A percentile compares a stretch with the other conserved stretches of the same genome.
Evolutionary conservation across 2,329 filamentous ascomycete genomes (phyloP).

Genomic region (Plectosphaerella sp.): DNA sequence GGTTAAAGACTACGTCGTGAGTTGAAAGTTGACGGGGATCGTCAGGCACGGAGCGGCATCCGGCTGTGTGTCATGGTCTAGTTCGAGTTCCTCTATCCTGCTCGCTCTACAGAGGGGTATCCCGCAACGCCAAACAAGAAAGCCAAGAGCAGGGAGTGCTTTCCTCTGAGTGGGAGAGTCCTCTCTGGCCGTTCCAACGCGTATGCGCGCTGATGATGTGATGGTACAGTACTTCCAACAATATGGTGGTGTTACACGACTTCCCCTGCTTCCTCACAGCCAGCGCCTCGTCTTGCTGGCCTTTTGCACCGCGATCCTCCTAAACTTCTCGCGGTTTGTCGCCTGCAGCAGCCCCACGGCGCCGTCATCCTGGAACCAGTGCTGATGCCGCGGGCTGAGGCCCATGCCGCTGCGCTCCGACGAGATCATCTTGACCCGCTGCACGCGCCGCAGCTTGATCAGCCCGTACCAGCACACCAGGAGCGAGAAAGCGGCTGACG

Average conservation of each 20-base stretch:
- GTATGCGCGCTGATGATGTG: too few relatives aligned
- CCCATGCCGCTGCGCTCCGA: constrained; percentile 20
- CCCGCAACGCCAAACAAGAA: not conserved
- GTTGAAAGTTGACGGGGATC: too few relatives aligned
- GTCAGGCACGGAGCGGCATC: too few relatives aligned
- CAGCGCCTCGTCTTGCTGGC: constrained; percentile 24
- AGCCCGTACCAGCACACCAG: constrained; percentile 82
- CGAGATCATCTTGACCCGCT: constrained; percentile 78
- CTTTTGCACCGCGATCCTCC: constrained; percentile 48
- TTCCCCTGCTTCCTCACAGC: not conserved
- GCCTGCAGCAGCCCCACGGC: constrained; percentile 48
- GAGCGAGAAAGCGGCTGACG: constrained; percentile 68
- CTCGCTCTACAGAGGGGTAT: not conserved
- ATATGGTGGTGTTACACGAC: too few relatives aligned
- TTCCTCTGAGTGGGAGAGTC: too few relatives aligned
- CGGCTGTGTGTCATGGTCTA: too few relatives aligned
- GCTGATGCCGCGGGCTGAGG: constrained; percentile 20
- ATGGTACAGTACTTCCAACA: too few relatives aligned
- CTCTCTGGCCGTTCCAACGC: too few relatives aligned
- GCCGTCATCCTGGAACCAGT: constrained; percentile 43
- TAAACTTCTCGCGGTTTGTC: constrained; percentile 49
- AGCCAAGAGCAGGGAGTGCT: not conserved
- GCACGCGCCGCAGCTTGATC: constrained; percentile 76
- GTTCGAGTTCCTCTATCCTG: not conserved
- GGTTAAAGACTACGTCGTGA: too few relatives aligned